Conservation (phyloP, 179 eudicot species). For the Camellia oleifera region DNA sequence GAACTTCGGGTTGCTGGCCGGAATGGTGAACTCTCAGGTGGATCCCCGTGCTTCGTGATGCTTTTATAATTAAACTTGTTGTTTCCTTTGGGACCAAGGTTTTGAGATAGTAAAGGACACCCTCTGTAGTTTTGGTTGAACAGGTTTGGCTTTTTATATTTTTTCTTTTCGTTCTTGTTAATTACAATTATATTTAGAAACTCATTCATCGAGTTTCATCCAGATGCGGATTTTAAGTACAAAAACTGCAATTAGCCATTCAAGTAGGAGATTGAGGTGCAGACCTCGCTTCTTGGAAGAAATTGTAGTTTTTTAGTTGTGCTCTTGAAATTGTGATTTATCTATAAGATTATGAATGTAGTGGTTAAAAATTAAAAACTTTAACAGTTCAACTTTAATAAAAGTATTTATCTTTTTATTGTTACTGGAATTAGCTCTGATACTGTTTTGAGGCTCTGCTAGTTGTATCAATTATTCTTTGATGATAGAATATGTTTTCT, state of each 20-base stretch:
- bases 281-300: background rate
- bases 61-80: constrained; percentile 45
- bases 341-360: background rate
- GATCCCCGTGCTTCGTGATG: constrained; percentile 49
- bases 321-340: background rate
- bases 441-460: background rate
- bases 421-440: background rate
- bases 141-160: constrained; percentile 36
- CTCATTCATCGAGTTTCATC: background rate
- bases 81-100: constrained; percentile 40
- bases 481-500: background rate
- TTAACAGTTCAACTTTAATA: background rate
- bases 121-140: constrained; percentile 24
- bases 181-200: background rate
- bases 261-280: background rate
- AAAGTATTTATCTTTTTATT: background rate
- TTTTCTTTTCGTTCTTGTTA: constrained; percentile 4
- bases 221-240: background rate
- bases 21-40: constrained; percentile 92
- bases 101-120: constrained; percentile 29
- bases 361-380: background rate
- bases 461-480: background rate
- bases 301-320: background rate
- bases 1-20: constrained; percentile 82
- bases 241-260: background rate